These are phyloP conservation scores for Xerocomellus intermedius DNA, from an alignment of 768 basidiomycete genomes.

Conservation along the genomic window DNA sequence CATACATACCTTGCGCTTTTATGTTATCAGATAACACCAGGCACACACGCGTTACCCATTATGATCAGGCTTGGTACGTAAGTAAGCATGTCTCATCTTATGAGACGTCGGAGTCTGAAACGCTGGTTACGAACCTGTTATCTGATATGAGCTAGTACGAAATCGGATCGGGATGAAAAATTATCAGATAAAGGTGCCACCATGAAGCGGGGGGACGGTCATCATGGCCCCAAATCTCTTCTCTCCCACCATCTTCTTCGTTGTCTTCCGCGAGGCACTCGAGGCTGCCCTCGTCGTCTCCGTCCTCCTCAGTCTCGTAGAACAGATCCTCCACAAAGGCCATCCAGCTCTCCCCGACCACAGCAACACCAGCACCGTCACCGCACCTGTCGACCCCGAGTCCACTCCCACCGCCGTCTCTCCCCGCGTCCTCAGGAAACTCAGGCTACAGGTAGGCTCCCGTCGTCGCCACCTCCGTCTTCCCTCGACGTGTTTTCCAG, in stretches of 20 bases:
- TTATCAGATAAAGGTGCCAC: background rate
- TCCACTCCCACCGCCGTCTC: conserved; percentile 30
- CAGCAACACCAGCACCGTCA: background rate
- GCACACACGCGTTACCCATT: too few relatives aligned
- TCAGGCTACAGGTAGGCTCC: conserved; percentile 59
- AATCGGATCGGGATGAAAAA: too few relatives aligned
- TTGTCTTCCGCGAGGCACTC: conserved; percentile 92
- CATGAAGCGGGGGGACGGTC: background rate
- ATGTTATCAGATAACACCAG: conserved; percentile 10
- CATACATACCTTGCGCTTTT: background rate
- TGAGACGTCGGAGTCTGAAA: too few relatives aligned
- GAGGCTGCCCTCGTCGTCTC: conserved; percentile 92
- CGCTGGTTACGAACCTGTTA: too few relatives aligned
- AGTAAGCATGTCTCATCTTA: too few relatives aligned
- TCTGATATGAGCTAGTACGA: too few relatives aligned
- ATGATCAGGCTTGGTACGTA: too few relatives aligned
- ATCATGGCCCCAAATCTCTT: conserved; percentile 53
- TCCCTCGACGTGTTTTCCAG: conserved; percentile 32
- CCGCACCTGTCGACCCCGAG: conserved; percentile 7
- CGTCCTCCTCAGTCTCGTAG: conserved; percentile 87
- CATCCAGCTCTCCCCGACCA: background rate
- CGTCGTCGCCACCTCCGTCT: background rate
- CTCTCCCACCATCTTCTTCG: conserved; percentile 93
- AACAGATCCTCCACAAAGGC: conserved; percentile 64
- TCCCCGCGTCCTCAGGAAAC: conserved; percentile 57